These are phyloP conservation scores for Aphanocladium album DNA, from an alignment of 2,329 filamentous ascomycete genomes.

Conservation along the genomic window DNA sequence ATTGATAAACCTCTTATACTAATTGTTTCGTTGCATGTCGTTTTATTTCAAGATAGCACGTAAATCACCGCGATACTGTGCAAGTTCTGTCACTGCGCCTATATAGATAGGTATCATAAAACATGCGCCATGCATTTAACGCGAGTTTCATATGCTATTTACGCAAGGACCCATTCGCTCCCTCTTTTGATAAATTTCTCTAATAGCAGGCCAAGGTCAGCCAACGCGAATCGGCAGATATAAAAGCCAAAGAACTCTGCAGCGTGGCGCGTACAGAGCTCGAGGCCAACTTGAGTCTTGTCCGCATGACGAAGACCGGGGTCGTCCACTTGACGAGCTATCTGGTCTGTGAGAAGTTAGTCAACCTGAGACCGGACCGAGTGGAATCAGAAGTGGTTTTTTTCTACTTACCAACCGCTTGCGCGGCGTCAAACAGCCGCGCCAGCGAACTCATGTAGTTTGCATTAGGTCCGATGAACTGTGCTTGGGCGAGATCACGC, in stretches of 20 bases:
- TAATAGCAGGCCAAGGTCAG: constrained; percentile 76
- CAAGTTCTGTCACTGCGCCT: background rate
- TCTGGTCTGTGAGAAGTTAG: constrained; percentile 62
- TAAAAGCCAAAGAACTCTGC: constrained; percentile 98
- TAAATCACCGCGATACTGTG: background rate
- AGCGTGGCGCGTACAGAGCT: constrained; percentile 87
- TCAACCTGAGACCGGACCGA: background rate
- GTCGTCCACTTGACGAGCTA: constrained; percentile 92
- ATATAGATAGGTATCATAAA: background rate
- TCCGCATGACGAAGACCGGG: constrained; percentile 87
- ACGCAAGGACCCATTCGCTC: constrained; percentile 77
- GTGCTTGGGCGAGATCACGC: constrained; percentile 61
- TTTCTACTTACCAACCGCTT: constrained; percentile 73
- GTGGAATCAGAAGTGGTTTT: background rate
- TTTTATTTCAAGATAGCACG: background rate
- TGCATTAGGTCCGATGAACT: constrained; percentile 78
- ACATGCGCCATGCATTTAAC: background rate
- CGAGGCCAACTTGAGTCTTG: constrained; percentile 90
- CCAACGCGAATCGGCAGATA: constrained; percentile 88
- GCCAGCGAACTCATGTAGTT: constrained; percentile 90
- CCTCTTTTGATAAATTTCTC: constrained; percentile 97
- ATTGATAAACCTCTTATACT: no score
- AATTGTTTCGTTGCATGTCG: background rate
- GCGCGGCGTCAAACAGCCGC: constrained; percentile 85
- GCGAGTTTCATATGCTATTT: constrained; percentile 11